A percentile compares a stretch with the other conserved stretches of the same genome.
Conservation (phyloP, 2,329 filamentous ascomycete genomes). For the Pseudocercospora vitis region DNA sequence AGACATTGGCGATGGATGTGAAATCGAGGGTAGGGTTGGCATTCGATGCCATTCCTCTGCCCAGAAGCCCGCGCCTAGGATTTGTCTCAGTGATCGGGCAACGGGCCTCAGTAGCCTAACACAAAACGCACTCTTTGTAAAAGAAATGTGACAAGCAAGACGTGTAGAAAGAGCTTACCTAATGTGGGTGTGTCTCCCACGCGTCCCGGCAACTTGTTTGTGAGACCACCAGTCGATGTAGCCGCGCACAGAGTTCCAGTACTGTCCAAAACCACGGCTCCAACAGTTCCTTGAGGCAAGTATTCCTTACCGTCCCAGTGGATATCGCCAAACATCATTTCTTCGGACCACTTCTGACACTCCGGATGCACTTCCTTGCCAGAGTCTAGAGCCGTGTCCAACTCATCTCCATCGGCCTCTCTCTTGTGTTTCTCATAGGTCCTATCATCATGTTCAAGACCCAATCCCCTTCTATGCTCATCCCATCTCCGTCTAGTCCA, state of each 20-base stretch:
- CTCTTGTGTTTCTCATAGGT: constrained; percentile 46
- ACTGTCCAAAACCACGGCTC: constrained; percentile 77
- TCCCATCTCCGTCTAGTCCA: constrained; percentile 78
- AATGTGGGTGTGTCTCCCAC: constrained; percentile 83
- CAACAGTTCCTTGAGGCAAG: constrained; percentile 80
- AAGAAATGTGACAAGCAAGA: background rate
- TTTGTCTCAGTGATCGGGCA: no score
- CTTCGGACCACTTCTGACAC: background rate
- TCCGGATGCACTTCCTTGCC: constrained; percentile 1
- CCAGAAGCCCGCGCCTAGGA: constrained; percentile 83
- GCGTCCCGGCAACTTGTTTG: constrained; percentile 82
- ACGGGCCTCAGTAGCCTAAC: no score
- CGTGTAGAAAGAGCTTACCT: background rate
- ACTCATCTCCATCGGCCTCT: constrained; percentile 35
- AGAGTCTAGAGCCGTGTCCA: background rate
- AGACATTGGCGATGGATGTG: constrained; percentile 2
- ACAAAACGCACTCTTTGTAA: no score
- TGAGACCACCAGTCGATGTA: constrained; percentile 72
- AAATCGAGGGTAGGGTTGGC: background rate
- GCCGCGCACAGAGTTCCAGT: constrained; percentile 70
- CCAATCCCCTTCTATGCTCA: constrained; percentile 66
- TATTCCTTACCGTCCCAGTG: constrained; percentile 63
- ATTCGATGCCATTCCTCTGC: constrained; percentile 71
- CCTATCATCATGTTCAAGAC: constrained; percentile 40
- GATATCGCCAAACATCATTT: constrained; percentile 9